phyloP scores from a whole-genome alignment of 2,329 filamentous ascomycete genomes.

The Aspergillus sp. region DNA sequence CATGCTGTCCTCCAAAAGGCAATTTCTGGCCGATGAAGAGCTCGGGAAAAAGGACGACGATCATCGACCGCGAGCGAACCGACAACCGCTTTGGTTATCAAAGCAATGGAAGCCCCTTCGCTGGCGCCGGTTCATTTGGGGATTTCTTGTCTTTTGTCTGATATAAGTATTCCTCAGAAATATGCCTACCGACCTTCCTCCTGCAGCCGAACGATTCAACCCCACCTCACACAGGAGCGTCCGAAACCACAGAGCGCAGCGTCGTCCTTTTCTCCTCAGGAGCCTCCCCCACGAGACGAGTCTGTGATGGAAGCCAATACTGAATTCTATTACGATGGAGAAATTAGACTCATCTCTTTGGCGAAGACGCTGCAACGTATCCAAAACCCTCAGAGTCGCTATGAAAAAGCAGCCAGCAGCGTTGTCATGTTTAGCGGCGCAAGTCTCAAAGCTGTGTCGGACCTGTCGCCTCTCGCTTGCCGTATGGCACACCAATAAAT shows the following conservation, averaged over 20 bases:
- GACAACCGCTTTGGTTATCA: constrained; percentile 30
- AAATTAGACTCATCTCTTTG: constrained; percentile 67
- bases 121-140: constrained; percentile 52
- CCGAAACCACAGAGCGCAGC: constrained; percentile 12
- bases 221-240: constrained; percentile 17
- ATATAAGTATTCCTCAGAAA: constrained; percentile 66
- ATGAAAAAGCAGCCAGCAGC: constrained; percentile 58
- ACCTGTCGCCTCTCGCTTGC: constrained; percentile 78
- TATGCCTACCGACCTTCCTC: constrained; percentile 54
- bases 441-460: constrained; percentile 69
- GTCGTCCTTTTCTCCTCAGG: constrained; percentile 7
- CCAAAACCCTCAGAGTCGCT: constrained; percentile 52
- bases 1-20: constrained; percentile 43
- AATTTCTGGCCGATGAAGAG: constrained; percentile 59
- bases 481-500: constrained; percentile 71
- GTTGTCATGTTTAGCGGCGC: constrained; percentile 73
- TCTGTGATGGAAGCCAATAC: constrained; percentile 22
- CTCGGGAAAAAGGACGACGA: constrained; percentile 66
- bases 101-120: constrained; percentile 36
- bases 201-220: constrained; percentile 33
- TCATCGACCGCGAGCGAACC: constrained; percentile 43
- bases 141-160: constrained; percentile 48
- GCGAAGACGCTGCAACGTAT: constrained; percentile 63
- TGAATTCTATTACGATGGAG: constrained; percentile 63
- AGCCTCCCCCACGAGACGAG: constrained; percentile 14